phyloP scores from a whole-genome alignment of 2,329 filamentous ascomycete species.

The Fusarium sp. region DNA sequence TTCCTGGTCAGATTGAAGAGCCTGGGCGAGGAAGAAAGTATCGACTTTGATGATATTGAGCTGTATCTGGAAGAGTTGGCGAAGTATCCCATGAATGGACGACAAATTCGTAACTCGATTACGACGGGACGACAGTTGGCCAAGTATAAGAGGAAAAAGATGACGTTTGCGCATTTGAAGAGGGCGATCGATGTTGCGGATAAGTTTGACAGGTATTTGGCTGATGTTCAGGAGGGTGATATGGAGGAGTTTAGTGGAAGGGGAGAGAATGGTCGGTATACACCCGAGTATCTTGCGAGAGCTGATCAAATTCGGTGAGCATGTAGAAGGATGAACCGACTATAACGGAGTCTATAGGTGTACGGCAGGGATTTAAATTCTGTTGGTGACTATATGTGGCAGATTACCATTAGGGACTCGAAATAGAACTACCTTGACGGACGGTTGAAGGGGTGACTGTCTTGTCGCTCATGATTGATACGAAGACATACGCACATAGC shows the following conservation, averaged over 20 bases:
- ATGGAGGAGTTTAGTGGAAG: background rate
- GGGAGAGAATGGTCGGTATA: slow-evolving; percentile 4
- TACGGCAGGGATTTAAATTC: no score
- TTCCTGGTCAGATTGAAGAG: background rate
- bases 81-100: slow-evolving; percentile 3
- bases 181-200: slow-evolving; percentile 6
- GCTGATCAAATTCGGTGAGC: slow-evolving; percentile 1
- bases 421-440: no score
- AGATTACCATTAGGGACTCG: no score
- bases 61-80: slow-evolving; percentile 1
- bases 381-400: no score
- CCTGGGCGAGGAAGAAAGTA: background rate
- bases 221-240: slow-evolving; percentile 11
- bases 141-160: slow-evolving; percentile 1
- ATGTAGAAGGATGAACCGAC: no score
- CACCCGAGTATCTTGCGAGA: slow-evolving; percentile 3
- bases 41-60: slow-evolving; percentile 3
- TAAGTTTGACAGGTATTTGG: slow-evolving; percentile 24
- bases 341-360: background rate
- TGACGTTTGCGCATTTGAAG: slow-evolving; percentile 11
- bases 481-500: no score
- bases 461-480: no score
- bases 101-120: slow-evolving; percentile 24
- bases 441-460: no score
- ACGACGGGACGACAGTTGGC: slow-evolving; percentile 17